phyloP scores from a whole-genome alignment of 257 asterid species.

The Jacaranda mimosifolia region DNA sequence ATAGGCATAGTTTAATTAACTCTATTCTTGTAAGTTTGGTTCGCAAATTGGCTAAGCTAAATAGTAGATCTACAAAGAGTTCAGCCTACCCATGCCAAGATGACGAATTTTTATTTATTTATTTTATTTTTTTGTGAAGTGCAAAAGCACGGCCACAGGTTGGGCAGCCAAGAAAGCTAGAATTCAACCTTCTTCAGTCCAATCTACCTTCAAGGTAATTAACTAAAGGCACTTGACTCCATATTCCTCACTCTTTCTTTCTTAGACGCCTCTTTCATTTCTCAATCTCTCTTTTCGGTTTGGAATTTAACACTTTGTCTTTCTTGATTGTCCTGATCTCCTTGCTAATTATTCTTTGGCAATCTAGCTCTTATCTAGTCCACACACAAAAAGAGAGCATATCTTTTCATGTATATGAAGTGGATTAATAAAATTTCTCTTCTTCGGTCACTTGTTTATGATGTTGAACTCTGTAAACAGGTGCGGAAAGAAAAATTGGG shows the following conservation, averaged over 20 bases:
- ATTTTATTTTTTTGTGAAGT: constrained; percentile 40
- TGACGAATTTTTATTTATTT: neutral
- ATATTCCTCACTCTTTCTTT: neutral
- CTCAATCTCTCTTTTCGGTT: constrained; percentile 31
- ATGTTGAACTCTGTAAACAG: constrained; percentile 49
- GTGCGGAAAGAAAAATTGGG: constrained; percentile 87
- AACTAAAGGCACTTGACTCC: constrained; percentile 10
- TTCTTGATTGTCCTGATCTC: constrained; percentile 59
- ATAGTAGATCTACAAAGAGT: constrained; percentile 8
- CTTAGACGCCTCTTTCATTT: constrained; percentile 1
- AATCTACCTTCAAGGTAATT: constrained; percentile 73
- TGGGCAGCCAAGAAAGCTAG: constrained; percentile 77
- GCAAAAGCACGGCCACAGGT: constrained; percentile 66
- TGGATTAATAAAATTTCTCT: constrained; percentile 4
- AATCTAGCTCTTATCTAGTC: constrained; percentile 44
- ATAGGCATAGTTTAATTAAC: too few relatives aligned
- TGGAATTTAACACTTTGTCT: constrained; percentile 71
- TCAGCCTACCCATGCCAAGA: neutral
- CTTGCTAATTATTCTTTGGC: constrained; percentile 54
- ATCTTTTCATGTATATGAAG: neutral
- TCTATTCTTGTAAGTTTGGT: too few relatives aligned
- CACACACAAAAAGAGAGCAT: constrained; percentile 47
- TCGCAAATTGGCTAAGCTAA: too few relatives aligned
- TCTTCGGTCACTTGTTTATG: constrained; percentile 10
- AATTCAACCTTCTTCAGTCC: constrained; percentile 69